Evolutionary conservation across 148 eudicot genomes (phyloP), one percentile per base, ranked within the genome.

Genomic region (Fallopia convolvulus): DNA sequence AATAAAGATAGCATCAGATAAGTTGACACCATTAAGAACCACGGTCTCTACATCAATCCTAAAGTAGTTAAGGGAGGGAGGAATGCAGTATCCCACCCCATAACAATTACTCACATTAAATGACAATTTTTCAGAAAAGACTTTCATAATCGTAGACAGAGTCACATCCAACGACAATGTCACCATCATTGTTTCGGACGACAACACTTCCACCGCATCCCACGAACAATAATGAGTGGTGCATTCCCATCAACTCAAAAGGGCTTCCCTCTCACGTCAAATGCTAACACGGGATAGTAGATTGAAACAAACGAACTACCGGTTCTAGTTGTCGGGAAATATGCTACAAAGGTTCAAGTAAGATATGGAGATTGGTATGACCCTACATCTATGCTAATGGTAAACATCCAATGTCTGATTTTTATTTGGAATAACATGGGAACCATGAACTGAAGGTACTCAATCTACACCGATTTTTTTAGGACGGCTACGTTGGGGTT

Each of bases 231-330:
- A 63, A 30, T 23, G 70, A 63, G 11, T 63, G 26, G 15, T 39
- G 36, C 39, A n/a, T 55, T 3, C 55, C 55, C 1, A 13, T 3
- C 17, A 63, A 12, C 14, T 26, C 39, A 26, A n/a, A 63, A 23
- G 70, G 70, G 40, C 70, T 63, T 63, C 70, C 40, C 40, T n/a
- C 70, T 63, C 70, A 63, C 9, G 17, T 63, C 70, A 8, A 63
- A 14, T n/a, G 0, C 18, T 2, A 3, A 2, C 18, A 50, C 0
- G 56, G 56, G 18, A 40, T 26, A 26, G 30, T 26, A 26, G 30
- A 26, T 26, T 26, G 30, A 26, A 3, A 40, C 5, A 40, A 40
- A 40, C 42, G 30, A 0, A 40, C 6, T 40, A 40, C 6, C 42
- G 42, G 42, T 40, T 1, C 6, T 6, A 40, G 30, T 40, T 3